Base-by-base conservation (phyloP, 2,329 filamentous ascomycete species). In the Arthrobotrys musiformis region DNA sequence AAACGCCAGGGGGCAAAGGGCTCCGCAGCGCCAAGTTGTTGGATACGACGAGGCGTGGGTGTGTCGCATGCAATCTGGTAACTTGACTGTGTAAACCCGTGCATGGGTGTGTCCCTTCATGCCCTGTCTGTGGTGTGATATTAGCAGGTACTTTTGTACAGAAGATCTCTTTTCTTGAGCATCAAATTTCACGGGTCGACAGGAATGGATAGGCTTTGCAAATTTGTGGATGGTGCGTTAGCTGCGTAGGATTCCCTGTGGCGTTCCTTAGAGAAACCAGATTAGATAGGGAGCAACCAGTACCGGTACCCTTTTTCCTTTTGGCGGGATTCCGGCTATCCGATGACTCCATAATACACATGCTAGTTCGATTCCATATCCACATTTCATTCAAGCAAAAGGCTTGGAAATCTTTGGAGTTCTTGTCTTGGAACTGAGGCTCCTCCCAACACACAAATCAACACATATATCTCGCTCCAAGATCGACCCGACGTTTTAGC, bases 1-100 rank as follows among this genome's bases (percentile, higher is more conserved):
- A 46, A 63, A 63, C 67, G 42, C 42, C 42, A 50, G 52, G 52
- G 44, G 52, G n/a, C n/a, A n/a, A 30, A 30, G 42, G 52, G 42
- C 35, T 44, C 66, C 28, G 24, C 24, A 46, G 68, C 62, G 68
- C 68, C 68, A 72, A 72, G 68, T 24, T 48, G 68, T 72, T 72
- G 68, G 58, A 72, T 54, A 35, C 35, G 67, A 58, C 56, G 56
- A 63, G 67, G 67, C 54, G 66, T 50, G 11, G n/a, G n/a, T n/a
- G 15, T 60, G 28, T 62, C 67, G 67, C 67, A 70, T 70, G 67
- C 56, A 60, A 54, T n/a, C 40, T 44, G 46, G 19, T 22, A 42
- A n/a, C n/a, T n/a, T n/a, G n/a, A n/a, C n/a, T n/a, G n/a, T 5
- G 30, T 11, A 35, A 50, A 58, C 54, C 33, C 54, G 40, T 56